phyloP scores from a whole-genome alignment of 2,329 filamentous ascomycete genomes.

The Sclerotinia borealis region DNA sequence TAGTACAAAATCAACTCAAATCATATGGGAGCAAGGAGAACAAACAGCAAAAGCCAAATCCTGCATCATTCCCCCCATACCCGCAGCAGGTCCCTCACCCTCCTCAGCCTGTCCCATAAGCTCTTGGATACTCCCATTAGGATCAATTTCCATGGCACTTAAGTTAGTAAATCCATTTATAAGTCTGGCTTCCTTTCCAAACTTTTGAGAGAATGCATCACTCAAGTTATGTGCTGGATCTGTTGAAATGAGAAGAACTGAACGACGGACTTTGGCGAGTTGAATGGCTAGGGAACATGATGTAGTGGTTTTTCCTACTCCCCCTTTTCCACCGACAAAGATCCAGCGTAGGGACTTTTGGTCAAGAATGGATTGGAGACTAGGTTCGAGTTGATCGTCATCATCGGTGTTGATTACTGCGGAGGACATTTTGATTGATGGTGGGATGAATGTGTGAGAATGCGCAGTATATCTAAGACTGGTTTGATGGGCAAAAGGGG shows the following conservation, averaged over 20 bases:
- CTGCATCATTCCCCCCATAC: conserved; percentile 95
- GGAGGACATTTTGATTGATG: conserved; percentile 32
- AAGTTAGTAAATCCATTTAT: conserved; percentile 90
- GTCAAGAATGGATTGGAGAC: conserved; percentile 89
- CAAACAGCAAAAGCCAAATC: conserved; percentile 90
- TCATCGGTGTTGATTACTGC: conserved; percentile 53
- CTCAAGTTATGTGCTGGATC: conserved; percentile 97
- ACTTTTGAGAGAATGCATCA: conserved; percentile 98
- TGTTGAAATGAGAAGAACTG: conserved; percentile 94
- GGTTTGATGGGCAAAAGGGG: neutral
- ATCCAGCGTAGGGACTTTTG: conserved; percentile 97
- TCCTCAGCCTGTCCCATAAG: conserved; percentile 73
- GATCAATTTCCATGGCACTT: conserved; percentile 98
- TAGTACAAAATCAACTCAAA: neutral
- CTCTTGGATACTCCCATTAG: conserved; percentile 96
- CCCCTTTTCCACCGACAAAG: conserved; percentile 97
- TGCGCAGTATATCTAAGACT: neutral
- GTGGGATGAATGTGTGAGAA: neutral
- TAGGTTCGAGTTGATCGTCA: conserved; percentile 80
- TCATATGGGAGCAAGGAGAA: conserved; percentile 19
- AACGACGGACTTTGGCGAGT: conserved; percentile 89
- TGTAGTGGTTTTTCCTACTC: conserved; percentile 98
- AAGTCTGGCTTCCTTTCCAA: conserved; percentile 93
- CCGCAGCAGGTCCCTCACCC: conserved; percentile 63
- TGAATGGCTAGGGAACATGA: conserved; percentile 98